Evolutionary conservation across 2,329 filamentous ascomycete species (phyloP).

Genomic region (Neobulgaria alba): DNA sequence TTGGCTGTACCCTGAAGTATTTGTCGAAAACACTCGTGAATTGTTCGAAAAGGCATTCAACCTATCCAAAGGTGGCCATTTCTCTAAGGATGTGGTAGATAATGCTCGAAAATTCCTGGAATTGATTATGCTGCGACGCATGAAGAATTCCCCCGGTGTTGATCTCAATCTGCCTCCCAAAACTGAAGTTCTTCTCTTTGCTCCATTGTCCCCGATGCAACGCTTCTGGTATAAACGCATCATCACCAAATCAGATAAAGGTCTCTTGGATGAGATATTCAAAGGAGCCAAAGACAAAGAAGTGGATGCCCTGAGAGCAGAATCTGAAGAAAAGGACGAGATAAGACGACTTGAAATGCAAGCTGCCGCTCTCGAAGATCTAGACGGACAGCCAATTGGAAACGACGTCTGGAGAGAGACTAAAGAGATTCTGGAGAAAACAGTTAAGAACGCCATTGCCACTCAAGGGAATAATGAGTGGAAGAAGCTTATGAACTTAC

Average conservation of each 20-base stretch:
- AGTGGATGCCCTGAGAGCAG: slow-evolving; percentile 28
- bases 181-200: slow-evolving; percentile 46
- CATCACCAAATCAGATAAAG: slow-evolving; percentile 44
- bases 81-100: slow-evolving; percentile 44
- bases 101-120: slow-evolving; percentile 43
- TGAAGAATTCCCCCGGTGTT: slow-evolving; percentile 46
- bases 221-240: slow-evolving; percentile 49
- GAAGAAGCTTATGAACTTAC: slow-evolving; percentile 71
- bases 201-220: slow-evolving; percentile 50
- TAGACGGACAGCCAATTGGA: slow-evolving; percentile 26
- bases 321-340: slow-evolving; percentile 32
- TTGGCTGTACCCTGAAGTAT: slow-evolving; percentile 51
- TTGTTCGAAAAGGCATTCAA: slow-evolving; percentile 49
- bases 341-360: slow-evolving; percentile 19
- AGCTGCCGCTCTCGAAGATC: slow-evolving; percentile 29
- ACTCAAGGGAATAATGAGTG: slow-evolving; percentile 31
- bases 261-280: slow-evolving; percentile 44
- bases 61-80: slow-evolving; percentile 40
- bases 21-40: slow-evolving; percentile 39
- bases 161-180: slow-evolving; percentile 48
- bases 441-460: slow-evolving; percentile 20
- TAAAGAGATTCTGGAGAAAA: slow-evolving; percentile 35
- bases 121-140: slow-evolving; percentile 49
- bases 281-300: slow-evolving; percentile 36
- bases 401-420: slow-evolving; percentile 38